A percentile compares a stretch with the other conserved stretches of the same genome.
phyloP scores from a whole-genome alignment of 208 protist species.

The Trichomonas vaginalis region DNA sequence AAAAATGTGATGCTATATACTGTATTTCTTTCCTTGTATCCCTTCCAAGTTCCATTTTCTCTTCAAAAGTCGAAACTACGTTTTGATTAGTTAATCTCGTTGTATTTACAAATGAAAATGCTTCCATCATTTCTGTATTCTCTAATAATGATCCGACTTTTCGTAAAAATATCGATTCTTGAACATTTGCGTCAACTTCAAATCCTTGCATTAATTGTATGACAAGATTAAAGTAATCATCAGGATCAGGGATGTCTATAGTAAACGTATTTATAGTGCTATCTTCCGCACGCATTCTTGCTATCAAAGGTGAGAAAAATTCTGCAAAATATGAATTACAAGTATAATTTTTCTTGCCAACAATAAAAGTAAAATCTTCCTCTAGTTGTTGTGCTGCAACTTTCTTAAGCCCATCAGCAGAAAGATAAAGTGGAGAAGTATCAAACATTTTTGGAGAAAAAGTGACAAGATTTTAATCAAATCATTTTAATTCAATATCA shows the following conservation, averaged over 20 bases:
- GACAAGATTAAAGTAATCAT: not conserved
- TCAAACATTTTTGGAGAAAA: not conserved
- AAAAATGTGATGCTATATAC: not conserved
- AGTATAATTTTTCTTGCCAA: not conserved
- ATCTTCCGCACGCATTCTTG: not conserved
- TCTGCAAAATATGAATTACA: not conserved
- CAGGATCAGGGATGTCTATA: not conserved
- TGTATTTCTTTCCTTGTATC: not conserved
- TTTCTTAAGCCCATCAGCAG: not conserved
- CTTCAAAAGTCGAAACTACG: not conserved
- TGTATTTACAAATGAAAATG: not conserved
- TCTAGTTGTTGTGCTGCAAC: not conserved
- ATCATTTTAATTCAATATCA: too few relatives aligned
- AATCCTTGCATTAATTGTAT: not conserved
- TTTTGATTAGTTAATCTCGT: not conserved
- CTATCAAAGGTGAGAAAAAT: not conserved
- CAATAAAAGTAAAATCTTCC: not conserved
- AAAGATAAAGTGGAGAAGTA: not conserved
- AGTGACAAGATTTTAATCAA: too few relatives aligned
- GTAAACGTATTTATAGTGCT: not conserved
- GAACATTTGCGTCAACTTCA: not conserved
- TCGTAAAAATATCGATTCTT: not conserved
- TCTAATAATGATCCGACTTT: not conserved
- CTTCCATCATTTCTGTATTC: not conserved
- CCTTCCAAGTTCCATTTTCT: not conserved